Evolutionary conservation across 192 early-diverging fungal species (phyloP).

Genomic region (Rhizophagus sp.): DNA sequence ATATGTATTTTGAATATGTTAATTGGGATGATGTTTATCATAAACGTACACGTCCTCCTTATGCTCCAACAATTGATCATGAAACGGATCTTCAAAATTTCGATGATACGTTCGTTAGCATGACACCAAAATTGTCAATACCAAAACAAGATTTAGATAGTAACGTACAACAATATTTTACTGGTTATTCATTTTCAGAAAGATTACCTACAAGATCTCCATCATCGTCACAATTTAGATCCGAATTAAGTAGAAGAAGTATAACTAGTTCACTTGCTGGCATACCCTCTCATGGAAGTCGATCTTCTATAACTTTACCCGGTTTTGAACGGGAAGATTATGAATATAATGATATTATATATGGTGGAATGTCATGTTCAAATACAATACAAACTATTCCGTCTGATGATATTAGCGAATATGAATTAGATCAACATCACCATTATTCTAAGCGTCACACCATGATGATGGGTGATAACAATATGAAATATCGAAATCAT

Average conservation of each 20-base stretch:
- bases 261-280: conserved; percentile 2
- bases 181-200: conserved; percentile 42
- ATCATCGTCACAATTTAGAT: neutral
- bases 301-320: neutral
- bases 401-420: neutral
- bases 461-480: neutral
- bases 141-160: conserved; percentile 37
- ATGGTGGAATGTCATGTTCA: neutral
- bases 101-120: conserved; percentile 54
- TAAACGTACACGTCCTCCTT: conserved; percentile 61
- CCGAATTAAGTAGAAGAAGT: neutral
- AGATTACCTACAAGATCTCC: neutral
- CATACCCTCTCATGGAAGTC: neutral
- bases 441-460: neutral
- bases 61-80: conserved; percentile 61
- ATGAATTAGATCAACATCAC: conserved; percentile 1
- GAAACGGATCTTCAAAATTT: conserved; percentile 58
- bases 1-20: conserved; percentile 71
- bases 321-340: neutral
- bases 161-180: conserved; percentile 42
- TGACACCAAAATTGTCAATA: conserved; percentile 46
- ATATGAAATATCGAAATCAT: neutral
- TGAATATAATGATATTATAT: neutral
- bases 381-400: neutral
- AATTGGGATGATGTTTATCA: conserved; percentile 75